A percentile compares a stretch with the other conserved stretches of the same genome.
Evolutionary conservation across 805 yeast species (phyloP).

Genomic region (Lipomyces sp.): DNA sequence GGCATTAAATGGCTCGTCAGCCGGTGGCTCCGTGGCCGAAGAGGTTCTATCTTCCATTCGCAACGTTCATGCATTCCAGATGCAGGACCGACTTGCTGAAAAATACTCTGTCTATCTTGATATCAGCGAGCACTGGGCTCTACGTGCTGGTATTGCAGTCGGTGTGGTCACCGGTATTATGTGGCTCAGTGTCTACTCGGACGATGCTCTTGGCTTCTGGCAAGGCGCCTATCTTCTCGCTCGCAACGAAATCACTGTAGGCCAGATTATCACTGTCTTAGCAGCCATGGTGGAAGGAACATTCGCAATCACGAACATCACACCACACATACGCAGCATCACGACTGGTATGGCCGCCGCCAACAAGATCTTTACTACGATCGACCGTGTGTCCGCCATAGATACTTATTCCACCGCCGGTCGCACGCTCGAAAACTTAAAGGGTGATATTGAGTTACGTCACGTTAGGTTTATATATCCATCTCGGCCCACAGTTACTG

Average conservation of each 20-base stretch:
- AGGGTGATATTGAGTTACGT: slow-evolving; percentile 49
- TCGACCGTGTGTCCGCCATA: slow-evolving; percentile 50
- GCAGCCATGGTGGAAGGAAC: slow-evolving; percentile 44
- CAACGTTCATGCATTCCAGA: slow-evolving; percentile 43
- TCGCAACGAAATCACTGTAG: slow-evolving; percentile 45
- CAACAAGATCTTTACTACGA: slow-evolving; percentile 49
- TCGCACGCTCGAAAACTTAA: slow-evolving; percentile 27
- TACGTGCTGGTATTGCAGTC: slow-evolving; percentile 37
- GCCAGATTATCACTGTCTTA: slow-evolving; percentile 46
- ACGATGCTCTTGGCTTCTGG: slow-evolving; percentile 53
- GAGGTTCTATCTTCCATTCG: slow-evolving; percentile 41
- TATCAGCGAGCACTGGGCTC: slow-evolving; percentile 35
- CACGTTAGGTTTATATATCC: slow-evolving; percentile 44
- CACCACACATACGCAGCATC: slow-evolving; percentile 49
- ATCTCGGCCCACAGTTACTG: slow-evolving; percentile 43
- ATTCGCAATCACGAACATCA: slow-evolving; percentile 49
- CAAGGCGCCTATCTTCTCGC: slow-evolving; percentile 50
- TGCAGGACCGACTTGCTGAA: slow-evolving; percentile 40
- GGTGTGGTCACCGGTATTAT: slow-evolving; percentile 48
- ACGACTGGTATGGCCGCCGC: slow-evolving; percentile 50
- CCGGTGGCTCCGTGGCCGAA: slow-evolving; percentile 45
- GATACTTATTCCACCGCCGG: slow-evolving; percentile 44
- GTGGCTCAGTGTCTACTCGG: slow-evolving; percentile 47
- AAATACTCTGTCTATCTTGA: slow-evolving; percentile 38
- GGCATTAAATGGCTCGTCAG: slow-evolving; percentile 38